Evolutionary conservation across 2,329 filamentous ascomycete species (phyloP).

Genomic region (Ophiostoma triangulosporum): DNA sequence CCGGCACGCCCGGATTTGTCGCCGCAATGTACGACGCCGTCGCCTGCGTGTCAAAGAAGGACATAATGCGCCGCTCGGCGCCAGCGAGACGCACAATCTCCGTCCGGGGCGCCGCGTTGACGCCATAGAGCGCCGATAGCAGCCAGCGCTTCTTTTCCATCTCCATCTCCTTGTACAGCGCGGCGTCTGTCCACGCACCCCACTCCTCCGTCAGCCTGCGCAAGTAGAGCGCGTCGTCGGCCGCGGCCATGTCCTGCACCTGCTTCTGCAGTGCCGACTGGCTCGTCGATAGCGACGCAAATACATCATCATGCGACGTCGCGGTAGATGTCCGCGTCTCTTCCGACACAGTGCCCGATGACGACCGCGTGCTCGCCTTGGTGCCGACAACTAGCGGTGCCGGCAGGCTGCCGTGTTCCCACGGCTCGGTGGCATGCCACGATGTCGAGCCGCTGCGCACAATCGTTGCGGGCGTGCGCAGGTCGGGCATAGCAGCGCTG

Average conservation of each 20-base stretch:
- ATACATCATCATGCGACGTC: slow-evolving; percentile 4
- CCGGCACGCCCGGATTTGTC: slow-evolving; percentile 24
- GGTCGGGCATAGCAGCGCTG: not conserved
- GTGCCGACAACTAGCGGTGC: not conserved
- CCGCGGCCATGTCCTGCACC: slow-evolving; percentile 40
- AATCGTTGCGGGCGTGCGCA: not conserved
- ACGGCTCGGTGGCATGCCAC: slow-evolving; percentile 2
- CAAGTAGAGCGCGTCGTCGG: slow-evolving; percentile 37
- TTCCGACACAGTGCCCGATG: not conserved
- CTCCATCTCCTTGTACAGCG: slow-evolving; percentile 37
- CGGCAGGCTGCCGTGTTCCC: slow-evolving; percentile 4
- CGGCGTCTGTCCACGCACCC: slow-evolving; percentile 34
- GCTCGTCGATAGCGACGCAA: slow-evolving; percentile 18
- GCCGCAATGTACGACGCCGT: slow-evolving; percentile 37
- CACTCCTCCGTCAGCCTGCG: slow-evolving; percentile 40
- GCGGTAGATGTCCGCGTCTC: not conserved
- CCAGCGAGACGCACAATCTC: slow-evolving; percentile 2
- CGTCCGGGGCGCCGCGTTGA: slow-evolving; percentile 23
- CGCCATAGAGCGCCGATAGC: slow-evolving; percentile 30
- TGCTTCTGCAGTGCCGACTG: slow-evolving; percentile 34
- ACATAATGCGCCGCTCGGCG: slow-evolving; percentile 25
- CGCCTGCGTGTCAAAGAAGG: slow-evolving; percentile 37
- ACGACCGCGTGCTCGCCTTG: not conserved
- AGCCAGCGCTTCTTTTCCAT: slow-evolving; percentile 26
- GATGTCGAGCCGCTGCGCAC: not conserved